Conservation (phyloP, 306 rosid species). For the Quercus bicolor region DNA sequence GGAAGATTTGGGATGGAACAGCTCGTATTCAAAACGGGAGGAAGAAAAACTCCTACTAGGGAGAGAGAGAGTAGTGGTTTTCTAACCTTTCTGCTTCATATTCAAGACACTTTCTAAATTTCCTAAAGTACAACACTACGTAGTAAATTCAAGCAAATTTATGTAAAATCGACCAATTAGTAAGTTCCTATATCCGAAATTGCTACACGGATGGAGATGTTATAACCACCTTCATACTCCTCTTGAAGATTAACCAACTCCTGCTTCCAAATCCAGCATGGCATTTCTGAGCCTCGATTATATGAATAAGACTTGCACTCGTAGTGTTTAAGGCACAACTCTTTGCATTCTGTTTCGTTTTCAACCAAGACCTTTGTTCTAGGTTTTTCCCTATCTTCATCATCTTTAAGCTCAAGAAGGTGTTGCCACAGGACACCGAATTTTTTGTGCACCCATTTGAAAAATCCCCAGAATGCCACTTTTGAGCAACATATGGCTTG, state of each 20-base stretch:
- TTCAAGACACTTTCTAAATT: too few species aligned
- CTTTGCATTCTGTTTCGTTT: slow-evolving; percentile 27
- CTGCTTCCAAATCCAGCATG: slow-evolving; percentile 23
- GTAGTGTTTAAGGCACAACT: background rate
- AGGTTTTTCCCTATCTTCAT: background rate
- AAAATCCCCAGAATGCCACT: background rate
- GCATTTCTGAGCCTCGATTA: rapidly evolving
- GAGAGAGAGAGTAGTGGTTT: too few species aligned
- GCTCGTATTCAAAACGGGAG: too few species aligned
- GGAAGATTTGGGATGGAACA: too few species aligned
- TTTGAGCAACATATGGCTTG: background rate
- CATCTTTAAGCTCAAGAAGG: slow-evolving; percentile 16
- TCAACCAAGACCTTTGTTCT: rapidly evolving
- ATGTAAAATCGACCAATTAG: too few species aligned
- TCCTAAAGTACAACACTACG: too few species aligned
- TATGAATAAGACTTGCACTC: slow-evolving; percentile 30
- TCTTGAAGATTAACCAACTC: slow-evolving; percentile 19
- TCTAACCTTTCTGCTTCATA: too few species aligned
- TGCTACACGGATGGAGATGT: slow-evolving; percentile 16
- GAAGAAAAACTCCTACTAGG: too few species aligned
- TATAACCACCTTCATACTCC: background rate
- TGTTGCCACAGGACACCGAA: background rate
- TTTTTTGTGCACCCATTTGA: slow-evolving; percentile 25
- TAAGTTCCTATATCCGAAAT: slow-evolving; percentile 31
- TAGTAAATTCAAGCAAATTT: too few species aligned